phyloP scores from a whole-genome alignment of 2,329 filamentous ascomycete genomes.

The Xylaria digitata region DNA sequence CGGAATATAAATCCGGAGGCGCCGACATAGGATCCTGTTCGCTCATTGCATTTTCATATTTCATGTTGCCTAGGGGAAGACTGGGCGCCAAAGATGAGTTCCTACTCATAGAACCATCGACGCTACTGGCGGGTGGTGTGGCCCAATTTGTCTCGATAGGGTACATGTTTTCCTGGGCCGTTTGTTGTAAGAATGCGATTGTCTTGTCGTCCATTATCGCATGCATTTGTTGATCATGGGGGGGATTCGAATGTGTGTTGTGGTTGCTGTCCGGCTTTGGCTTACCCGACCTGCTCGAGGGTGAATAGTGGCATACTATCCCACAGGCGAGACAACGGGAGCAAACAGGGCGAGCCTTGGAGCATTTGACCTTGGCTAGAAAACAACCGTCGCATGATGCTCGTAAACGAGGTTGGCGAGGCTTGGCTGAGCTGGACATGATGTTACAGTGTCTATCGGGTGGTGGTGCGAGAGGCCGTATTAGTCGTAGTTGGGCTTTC shows the following conservation, averaged over 20 bases:
- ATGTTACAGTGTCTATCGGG: neutral
- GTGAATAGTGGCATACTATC: slow-evolving; percentile 63
- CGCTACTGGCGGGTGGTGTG: slow-evolving; percentile 52
- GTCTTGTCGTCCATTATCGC: slow-evolving; percentile 46
- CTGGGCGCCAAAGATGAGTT: slow-evolving; percentile 53
- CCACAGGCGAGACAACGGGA: slow-evolving; percentile 63
- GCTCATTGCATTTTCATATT: slow-evolving; percentile 42
- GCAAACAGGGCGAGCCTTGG: slow-evolving; percentile 64
- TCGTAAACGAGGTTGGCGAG: slow-evolving; percentile 53
- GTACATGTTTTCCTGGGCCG: slow-evolving; percentile 50
- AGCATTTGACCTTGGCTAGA: slow-evolving; percentile 67
- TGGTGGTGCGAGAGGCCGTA: neutral
- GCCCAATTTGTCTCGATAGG: slow-evolving; percentile 55
- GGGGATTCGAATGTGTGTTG: slow-evolving; percentile 31
- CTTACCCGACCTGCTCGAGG: slow-evolving; percentile 63
- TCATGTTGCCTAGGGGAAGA: slow-evolving; percentile 47
- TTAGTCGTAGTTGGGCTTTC: slow-evolving; percentile 6
- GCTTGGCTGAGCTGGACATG: slow-evolving; percentile 16
- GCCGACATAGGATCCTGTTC: slow-evolving; percentile 45
- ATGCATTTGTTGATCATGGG: slow-evolving; percentile 44
- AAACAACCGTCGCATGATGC: slow-evolving; percentile 67
- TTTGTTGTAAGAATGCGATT: slow-evolving; percentile 49
- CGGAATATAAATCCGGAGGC: slow-evolving; percentile 52
- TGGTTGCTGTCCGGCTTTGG: slow-evolving; percentile 54
- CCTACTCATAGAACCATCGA: slow-evolving; percentile 51